phyloP scores from a whole-genome alignment of 257 asterid genomes.

The Solanum gracilifrons region DNA sequence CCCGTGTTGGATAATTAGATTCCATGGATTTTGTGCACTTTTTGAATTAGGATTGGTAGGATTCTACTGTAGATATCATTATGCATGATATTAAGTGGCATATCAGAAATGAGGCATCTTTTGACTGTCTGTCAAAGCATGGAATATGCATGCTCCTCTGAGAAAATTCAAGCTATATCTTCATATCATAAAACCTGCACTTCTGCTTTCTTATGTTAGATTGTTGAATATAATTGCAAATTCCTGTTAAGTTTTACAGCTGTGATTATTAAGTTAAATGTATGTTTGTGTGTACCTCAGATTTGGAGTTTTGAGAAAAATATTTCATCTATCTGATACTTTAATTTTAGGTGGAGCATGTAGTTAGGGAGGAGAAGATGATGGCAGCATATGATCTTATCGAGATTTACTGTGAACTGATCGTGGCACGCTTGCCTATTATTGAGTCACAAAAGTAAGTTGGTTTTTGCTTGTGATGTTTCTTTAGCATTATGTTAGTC shows the following conservation, averaged over 20 bases:
- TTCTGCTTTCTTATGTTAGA: not conserved
- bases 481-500: not conserved
- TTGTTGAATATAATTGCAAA: not conserved
- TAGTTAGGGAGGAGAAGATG: conserved; percentile 91
- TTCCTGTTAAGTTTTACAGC: not conserved
- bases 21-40: not conserved
- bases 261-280: not conserved
- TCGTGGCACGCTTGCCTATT: conserved; percentile 67
- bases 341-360: conserved; percentile 81
- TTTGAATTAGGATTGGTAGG: not conserved
- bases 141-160: not conserved
- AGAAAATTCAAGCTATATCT: not conserved
- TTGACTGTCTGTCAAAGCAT: not conserved
- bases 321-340: not conserved
- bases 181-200: not conserved
- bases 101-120: not conserved
- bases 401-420: conserved; percentile 79
- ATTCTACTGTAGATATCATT: not conserved
- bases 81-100: not conserved
- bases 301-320: not conserved
- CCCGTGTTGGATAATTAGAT: not conserved
- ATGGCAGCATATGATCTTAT: conserved; percentile 90
- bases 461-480: not conserved
- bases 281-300: not conserved
- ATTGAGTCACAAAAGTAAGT: conserved; percentile 94